These are phyloP conservation scores for Coelastrella sp. DNA, from an alignment of 139 green algal species.

Conservation along the genomic window DNA sequence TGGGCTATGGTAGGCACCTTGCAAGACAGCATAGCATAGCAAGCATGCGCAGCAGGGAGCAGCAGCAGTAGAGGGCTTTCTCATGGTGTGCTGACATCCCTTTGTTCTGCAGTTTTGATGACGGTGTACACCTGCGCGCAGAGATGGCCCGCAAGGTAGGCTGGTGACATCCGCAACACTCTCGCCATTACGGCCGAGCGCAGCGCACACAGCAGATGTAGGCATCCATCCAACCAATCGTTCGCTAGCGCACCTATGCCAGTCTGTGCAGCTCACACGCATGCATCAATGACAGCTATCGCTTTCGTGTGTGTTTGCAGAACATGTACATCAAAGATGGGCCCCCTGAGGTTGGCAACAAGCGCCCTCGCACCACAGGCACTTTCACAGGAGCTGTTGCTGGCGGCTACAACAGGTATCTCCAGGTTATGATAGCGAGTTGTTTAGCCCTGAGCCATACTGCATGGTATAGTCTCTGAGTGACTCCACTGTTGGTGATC, in stretches of 20 bases:
- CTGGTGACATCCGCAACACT: background rate
- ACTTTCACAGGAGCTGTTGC: background rate
- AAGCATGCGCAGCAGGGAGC: too few species aligned
- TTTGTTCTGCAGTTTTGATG: conserved; percentile 79
- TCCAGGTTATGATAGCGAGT: background rate
- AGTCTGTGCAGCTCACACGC: background rate
- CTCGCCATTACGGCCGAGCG: too few species aligned
- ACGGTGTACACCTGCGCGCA: conserved; percentile 73
- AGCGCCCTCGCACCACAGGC: conserved; percentile 33
- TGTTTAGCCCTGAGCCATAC: too few species aligned
- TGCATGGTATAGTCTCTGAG: too few species aligned
- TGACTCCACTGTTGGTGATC: too few species aligned
- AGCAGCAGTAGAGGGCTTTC: too few species aligned
- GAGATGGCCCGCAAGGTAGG: conserved; percentile 91
- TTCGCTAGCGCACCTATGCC: background rate
- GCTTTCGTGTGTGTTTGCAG: conserved; percentile 3
- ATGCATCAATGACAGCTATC: background rate
- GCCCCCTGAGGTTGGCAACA: background rate
- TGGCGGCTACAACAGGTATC: background rate
- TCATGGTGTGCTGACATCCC: background rate
- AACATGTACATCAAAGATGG: conserved; percentile 85
- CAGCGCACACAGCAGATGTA: background rate
- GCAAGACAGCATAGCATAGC: too few species aligned
- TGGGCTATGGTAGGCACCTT: conserved; percentile 70
- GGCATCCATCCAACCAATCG: background rate